Conservation (phyloP, 2,329 filamentous ascomycete genomes). For the Coniochaeta hoffmannii region DNA sequence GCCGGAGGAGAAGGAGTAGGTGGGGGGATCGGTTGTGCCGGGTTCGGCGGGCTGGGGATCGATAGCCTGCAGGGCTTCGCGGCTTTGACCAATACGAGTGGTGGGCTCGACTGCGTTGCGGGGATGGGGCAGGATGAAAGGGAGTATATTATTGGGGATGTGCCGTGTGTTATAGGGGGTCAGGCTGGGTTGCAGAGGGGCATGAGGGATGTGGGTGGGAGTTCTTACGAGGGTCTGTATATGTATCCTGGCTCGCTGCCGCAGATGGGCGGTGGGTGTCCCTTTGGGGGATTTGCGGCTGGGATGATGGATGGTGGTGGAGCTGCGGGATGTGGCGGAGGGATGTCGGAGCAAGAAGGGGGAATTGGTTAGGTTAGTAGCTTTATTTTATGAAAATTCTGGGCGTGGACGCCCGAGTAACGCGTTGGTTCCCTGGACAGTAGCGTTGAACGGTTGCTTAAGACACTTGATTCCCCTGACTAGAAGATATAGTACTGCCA, state of each 20-base stretch:
- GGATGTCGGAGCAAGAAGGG: neutral
- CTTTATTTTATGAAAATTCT: no score
- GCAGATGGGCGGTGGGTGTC: neutral
- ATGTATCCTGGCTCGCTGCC: neutral
- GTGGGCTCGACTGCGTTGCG: neutral
- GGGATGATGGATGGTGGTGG: neutral
- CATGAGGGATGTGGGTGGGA: neutral
- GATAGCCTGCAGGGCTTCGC: neutral
- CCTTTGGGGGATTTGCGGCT: neutral
- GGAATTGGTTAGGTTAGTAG: no score
- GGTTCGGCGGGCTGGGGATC: neutral
- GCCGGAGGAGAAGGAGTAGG: no score
- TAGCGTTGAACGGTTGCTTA: no score
- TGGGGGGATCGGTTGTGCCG: no score
- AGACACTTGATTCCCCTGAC: no score
- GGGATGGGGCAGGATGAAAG: neutral
- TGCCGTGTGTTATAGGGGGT: neutral
- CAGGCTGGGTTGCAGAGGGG: neutral
- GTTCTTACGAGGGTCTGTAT: neutral
- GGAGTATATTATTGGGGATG: neutral
- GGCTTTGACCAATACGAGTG: neutral
- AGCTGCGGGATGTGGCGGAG: neutral
- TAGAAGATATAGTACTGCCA: no score
- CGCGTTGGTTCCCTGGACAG: no score
- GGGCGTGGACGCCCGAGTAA: no score